Percentiles rank a stretch among this genome's conserved stretches.
phyloP scores from a whole-genome alignment of 2,329 filamentous ascomycete species.

The Pyricularia grisea region DNA sequence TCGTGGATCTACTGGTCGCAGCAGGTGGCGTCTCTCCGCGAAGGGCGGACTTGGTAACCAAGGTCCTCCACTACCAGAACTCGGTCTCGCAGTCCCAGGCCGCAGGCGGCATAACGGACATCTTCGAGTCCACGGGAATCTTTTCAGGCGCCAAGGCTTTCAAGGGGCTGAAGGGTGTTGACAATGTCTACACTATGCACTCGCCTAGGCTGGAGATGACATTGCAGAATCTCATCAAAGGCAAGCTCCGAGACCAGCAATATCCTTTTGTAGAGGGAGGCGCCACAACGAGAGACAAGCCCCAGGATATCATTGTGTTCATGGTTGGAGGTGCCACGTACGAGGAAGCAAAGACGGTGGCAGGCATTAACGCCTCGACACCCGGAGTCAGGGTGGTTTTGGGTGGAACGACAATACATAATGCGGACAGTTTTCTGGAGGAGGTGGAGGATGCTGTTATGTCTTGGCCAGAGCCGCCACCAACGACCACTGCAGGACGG shows the following conservation, averaged over 20 bases:
- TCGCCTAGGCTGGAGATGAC: conserved; percentile 81
- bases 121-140: conserved; percentile 86
- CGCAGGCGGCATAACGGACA: conserved; percentile 74
- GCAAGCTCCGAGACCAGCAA: conserved; percentile 72
- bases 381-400: conserved; percentile 84
- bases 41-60: conserved; percentile 69
- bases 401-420: conserved; percentile 81
- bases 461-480: conserved; percentile 67
- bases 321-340: conserved; percentile 91
- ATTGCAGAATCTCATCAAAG: conserved; percentile 88
- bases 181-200: conserved; percentile 98
- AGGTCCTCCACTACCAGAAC: conserved; percentile 75
- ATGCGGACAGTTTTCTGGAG: conserved; percentile 78
- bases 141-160: conserved; percentile 83
- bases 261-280: conserved; percentile 92
- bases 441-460: conserved; percentile 85
- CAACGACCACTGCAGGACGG: conserved; percentile 19
- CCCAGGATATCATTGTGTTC: conserved; percentile 92
- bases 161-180: conserved; percentile 91
- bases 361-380: conserved; percentile 85
- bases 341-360: conserved; percentile 92
- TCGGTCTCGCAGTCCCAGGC: conserved; percentile 73
- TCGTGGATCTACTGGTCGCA: conserved; percentile 77
- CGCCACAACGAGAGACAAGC: conserved; percentile 82
- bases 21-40: conserved; percentile 72